Base-by-base conservation (phyloP, 352 stramenopile species). In the Globisporangium canariense region DNA sequence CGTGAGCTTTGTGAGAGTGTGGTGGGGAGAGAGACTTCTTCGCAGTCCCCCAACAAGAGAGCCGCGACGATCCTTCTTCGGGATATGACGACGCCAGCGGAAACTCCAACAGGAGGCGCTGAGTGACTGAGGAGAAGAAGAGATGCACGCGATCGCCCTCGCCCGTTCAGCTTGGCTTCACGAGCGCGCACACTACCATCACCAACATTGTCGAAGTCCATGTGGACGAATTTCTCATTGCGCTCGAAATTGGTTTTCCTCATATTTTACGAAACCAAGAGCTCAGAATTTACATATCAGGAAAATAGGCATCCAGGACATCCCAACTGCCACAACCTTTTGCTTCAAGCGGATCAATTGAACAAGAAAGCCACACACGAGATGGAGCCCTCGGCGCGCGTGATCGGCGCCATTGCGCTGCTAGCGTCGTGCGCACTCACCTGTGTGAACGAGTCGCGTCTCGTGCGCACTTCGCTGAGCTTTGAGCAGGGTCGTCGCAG, bases 391-490 rank as follows among this genome's bases (percentile, higher is more conserved):
- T 79, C 77, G 45, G 69, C 82, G 13, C 66, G 70, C 55, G 66
- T 71, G 65, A 85, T 92, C 64, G 73, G 77, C 25, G 56, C 69
- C 11, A 58, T 82, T 18, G 60, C 86, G 55, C 68, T 92, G 60
- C 58, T 89, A n/a, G 69, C 67, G 10, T 75, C 83, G 7, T 62
- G 81, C 50, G 53, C 79, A 14, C 79, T 80, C 46, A 90, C 81
- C 16, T 77, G 65, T 32, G 68, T 85, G 43, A 80, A 79, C 32
- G 83, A 92, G 71, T 78, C 65, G 51, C 59, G 76, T 3, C 55
- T 92, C n/a, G 68, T 88, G 13, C 74, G 74, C 34, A 76, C 71
- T 34, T 64, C 75, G 20, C 66, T 73, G 56, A 83, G 77, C 38
- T 72, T 89, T 8, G 81, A 89, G 57, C 72, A 92, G 47, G 81